Conservation (phyloP, 1,139 yeast genomes). For the Protomyces gravidus region DNA sequence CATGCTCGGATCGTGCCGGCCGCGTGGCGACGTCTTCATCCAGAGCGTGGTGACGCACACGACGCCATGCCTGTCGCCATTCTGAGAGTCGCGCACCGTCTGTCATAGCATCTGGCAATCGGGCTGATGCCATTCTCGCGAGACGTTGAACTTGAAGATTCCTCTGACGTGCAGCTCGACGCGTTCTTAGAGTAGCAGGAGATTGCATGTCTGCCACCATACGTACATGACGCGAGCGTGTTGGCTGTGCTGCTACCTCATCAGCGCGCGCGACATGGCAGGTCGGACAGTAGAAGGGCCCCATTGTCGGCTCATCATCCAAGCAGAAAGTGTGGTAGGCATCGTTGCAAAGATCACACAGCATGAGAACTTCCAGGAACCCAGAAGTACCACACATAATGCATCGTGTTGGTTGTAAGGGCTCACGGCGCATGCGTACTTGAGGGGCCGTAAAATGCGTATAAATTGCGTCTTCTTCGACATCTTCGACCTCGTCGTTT, state of each 20-base stretch:
- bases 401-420: constrained; percentile 32
- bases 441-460: not conserved
- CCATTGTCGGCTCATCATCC: constrained; percentile 38
- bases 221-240: not conserved
- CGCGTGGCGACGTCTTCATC: constrained; percentile 2
- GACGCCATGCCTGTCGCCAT: constrained; percentile 18
- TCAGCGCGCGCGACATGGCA: constrained; percentile 33
- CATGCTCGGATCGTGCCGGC: not conserved
- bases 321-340: constrained; percentile 40
- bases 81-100: constrained; percentile 7
- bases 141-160: too few relatives aligned
- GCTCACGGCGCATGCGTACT: not conserved
- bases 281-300: constrained; percentile 40
- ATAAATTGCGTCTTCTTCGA: constrained; percentile 3
- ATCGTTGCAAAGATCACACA: constrained; percentile 40
- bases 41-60: constrained; percentile 8
- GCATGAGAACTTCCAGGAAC: constrained; percentile 38
- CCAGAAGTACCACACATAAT: constrained; percentile 40
- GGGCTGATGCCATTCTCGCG: too few relatives aligned
- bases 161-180: too few relatives aligned
- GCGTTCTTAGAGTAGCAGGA: too few relatives aligned
- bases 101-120: not conserved
- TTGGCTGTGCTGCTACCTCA: not conserved
- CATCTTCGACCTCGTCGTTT: not conserved
- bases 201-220: too few relatives aligned